These are phyloP conservation scores for Tillandsia leiboldiana DNA, from an alignment of 176 grass and related monocot genomes.

Conservation along the genomic window DNA sequence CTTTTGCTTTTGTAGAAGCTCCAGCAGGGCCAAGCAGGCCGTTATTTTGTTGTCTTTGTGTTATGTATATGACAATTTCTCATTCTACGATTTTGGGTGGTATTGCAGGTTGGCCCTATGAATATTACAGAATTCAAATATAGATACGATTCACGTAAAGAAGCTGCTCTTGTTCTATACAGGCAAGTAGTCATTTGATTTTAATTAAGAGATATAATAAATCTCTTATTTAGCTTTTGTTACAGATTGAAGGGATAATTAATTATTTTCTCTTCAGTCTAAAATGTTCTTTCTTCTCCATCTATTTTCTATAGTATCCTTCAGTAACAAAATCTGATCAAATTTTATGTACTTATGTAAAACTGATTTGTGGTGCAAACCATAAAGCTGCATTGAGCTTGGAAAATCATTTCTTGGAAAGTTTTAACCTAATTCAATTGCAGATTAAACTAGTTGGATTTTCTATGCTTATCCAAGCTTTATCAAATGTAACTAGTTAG, in stretches of 20 bases:
- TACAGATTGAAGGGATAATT: background rate
- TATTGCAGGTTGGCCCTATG: constrained; percentile 77
- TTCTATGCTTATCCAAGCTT: no score
- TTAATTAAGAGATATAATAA: no score
- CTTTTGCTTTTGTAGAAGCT: no score
- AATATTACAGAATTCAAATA: constrained; percentile 99
- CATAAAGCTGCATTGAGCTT: background rate
- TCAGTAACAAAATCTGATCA: no score
- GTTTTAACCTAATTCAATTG: background rate
- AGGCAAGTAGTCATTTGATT: constrained; percentile 32
- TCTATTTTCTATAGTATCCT: no score
- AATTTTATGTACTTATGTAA: no score
- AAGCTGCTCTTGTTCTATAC: constrained; percentile 89
- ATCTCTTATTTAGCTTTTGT: background rate
- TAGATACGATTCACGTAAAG: constrained; percentile 77
- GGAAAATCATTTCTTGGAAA: no score
- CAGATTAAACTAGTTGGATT: background rate
- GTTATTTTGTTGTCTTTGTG: background rate
- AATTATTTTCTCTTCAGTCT: background rate
- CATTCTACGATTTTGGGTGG: constrained; percentile 2
- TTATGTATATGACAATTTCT: constrained; percentile 16
- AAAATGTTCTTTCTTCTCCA: no score
- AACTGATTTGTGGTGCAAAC: no score
- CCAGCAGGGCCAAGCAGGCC: no score
- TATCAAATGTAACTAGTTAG: no score